Evolutionary conservation across 495 filamentous ascomycete species (phyloP).

Genomic region (Lasiosphaeria hispida): DNA sequence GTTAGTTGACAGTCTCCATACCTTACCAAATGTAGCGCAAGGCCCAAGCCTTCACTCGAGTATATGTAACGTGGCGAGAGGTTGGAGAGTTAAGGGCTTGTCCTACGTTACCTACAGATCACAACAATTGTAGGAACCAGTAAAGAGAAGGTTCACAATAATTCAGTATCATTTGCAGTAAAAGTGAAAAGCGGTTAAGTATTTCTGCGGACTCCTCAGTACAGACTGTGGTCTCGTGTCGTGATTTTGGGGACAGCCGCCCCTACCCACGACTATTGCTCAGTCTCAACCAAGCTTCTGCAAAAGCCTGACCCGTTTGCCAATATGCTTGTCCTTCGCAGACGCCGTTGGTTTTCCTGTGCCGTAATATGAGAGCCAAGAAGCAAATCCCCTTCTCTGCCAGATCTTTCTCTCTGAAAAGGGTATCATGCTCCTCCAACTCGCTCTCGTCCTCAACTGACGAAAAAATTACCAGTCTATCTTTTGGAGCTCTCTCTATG

Average conservation of each 20-base stretch:
- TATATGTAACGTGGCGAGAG: no score
- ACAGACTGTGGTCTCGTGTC: slow-evolving; percentile 26
- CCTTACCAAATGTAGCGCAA: no score
- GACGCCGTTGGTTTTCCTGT: slow-evolving; percentile 27
- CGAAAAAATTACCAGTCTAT: slow-evolving; percentile 48
- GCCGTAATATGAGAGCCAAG: slow-evolving; percentile 26
- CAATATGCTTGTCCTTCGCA: slow-evolving; percentile 15
- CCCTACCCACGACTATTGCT: slow-evolving; percentile 16
- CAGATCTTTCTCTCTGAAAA: slow-evolving; percentile 29
- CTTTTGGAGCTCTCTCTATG: slow-evolving; percentile 29
- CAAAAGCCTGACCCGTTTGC: slow-evolving; percentile 27
- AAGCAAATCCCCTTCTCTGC: slow-evolving; percentile 27
- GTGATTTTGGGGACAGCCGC: slow-evolving; percentile 22
- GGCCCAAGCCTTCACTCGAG: no score
- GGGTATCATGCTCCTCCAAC: slow-evolving; percentile 40
- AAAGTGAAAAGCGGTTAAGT: slow-evolving; percentile 21
- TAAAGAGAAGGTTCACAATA: no score
- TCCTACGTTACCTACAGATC: no score
- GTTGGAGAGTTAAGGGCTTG: no score
- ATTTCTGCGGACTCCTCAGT: slow-evolving; percentile 39
- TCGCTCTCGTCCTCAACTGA: slow-evolving; percentile 35
- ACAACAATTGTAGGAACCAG: no score
- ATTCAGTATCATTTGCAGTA: no score
- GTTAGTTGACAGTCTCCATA: no score
- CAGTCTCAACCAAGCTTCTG: slow-evolving; percentile 22